Base-by-base conservation (phyloP, 352 stramenopile species). In the Globisporangium solare region DNA sequence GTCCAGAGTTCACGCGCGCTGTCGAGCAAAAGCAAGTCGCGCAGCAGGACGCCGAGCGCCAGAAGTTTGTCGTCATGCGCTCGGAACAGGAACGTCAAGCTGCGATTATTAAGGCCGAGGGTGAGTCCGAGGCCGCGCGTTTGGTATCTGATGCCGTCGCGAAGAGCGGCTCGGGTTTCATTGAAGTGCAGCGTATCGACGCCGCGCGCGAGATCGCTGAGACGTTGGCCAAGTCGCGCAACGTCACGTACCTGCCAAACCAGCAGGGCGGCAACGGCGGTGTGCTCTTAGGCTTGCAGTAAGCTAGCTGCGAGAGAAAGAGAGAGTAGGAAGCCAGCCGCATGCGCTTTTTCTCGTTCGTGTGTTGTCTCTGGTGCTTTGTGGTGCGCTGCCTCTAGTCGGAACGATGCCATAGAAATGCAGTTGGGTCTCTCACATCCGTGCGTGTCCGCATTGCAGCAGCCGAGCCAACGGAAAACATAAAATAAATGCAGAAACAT, bases 11-110 rank as follows among this genome's bases (percentile, higher is more conserved):
- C 76, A 99, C 97, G 68, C 98, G 97, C 66, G 97, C 98, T 66
- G 98, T 99, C 79, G 98, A 99, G 85, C 74, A 93, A 59, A 99
- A 99, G 87, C 97, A 99, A 79, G 97, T 99, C 32, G 98, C 98
- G 35, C 97, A 98, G 66, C 98, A 99, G 79, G 97, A 99, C 52
- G 97, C 98, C 15, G 98, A 99, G 76, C 94, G 97, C 53, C 95
- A 99, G 73, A 98, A 99, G 71, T 99, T 98, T 69, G 88, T 99
- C 17, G 97, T 99, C 51, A 89, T 95, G 68, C 96, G 95, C 69
- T 97, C 97, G n/a, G 97, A 99, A 66, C 98, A 99, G 77, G 98
- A 99, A 76, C 80, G 76, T 48, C 81, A 97, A 70, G 90, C 91
- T 18, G 69, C 84, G 40, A 92, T 97, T 61, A 97, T 97, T 58